Evolutionary conservation across 1,139 yeast genomes (phyloP), one percentile per base, ranked within the genome.

Genomic region (Taphrina communis): DNA sequence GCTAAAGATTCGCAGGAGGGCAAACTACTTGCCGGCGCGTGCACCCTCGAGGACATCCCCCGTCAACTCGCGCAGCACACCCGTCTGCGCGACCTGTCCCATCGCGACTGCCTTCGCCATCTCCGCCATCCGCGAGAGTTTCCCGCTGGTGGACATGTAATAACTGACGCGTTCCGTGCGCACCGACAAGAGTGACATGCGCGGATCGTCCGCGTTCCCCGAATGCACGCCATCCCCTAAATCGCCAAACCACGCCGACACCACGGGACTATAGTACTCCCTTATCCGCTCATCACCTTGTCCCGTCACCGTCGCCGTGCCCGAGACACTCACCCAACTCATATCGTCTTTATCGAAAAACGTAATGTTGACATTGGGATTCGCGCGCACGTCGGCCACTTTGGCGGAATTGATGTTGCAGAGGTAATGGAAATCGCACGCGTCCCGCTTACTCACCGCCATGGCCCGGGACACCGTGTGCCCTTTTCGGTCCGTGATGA

Each of bases 41-140:
- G 67, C 67, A 35, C 67, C 67, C 56, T 63, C 67, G 31, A 63
- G 55, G 12, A 57, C 67, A 41, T 63, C 67, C 25, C 61, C 55
- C 35, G 31, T 53, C 17, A 63, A 31, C n/a, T 63, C 67, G 19
- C 67, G 50, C 36, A 63, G 48, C 38, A 63, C 55, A 11, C 67
- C 67, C 12, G 67, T 63, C 55, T 53, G 61, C 14, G 67, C 67
- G 8, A 63, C 61, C 42, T 63, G 53, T n/a, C 67, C 67, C 17
- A 53, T 44, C 5, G 59, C 56, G 39, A 63, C 52, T 1, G 61
- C 61, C 41, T 53, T 63, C 12, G 67, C 67, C 39, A 63, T 63
- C 25, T 63, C 67, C 19, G 67, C 59, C 67, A 63, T 63, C 25
- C 67, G 46, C 11, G 55, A 51, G 17, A 63, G 7, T 38, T 63